Percentiles rank a stretch among this genome's conserved stretches.
Evolutionary conservation across 75 land plant genomes (phyloP).

Genomic region (Azolla pinnata): DNA sequence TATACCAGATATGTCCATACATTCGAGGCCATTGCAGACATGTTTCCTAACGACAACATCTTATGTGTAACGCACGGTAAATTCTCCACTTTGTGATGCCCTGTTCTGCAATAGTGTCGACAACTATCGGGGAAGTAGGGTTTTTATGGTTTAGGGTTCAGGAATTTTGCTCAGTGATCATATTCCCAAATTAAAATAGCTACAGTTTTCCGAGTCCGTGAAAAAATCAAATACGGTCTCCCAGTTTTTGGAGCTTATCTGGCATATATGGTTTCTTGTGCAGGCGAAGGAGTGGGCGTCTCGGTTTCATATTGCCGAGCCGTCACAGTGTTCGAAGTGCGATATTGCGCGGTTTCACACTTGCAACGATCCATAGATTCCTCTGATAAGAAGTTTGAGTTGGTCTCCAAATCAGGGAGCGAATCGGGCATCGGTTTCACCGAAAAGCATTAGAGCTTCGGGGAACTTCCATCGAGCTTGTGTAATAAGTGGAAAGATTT

Average conservation of each 20-base stretch:
- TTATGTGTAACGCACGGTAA: slow-evolving; percentile 29
- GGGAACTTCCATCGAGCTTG: no score
- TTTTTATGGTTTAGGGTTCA: no score
- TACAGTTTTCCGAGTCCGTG: no score
- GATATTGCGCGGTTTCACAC: slow-evolving; percentile 14
- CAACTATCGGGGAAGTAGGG: no score
- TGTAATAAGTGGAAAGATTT: no score
- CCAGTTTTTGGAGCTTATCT: no score
- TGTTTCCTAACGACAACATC: slow-evolving; percentile 21
- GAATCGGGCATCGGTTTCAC: slow-evolving; percentile 4
- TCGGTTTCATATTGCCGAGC: neutral
- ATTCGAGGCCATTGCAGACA: slow-evolving; percentile 22
- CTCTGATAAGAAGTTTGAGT: neutral
- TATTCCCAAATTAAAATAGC: no score
- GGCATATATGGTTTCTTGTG: no score
- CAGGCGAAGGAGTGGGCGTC: slow-evolving; percentile 10
- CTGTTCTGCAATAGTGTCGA: neutral
- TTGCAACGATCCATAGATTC: slow-evolving; percentile 3
- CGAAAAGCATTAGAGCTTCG: no score
- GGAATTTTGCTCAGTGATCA: no score
- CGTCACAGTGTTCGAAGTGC: slow-evolving; percentile 4
- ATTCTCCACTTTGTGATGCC: neutral
- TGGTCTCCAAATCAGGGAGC: slow-evolving; percentile 4
- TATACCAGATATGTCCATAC: slow-evolving; percentile 18
- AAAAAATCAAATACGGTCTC: no score